phyloP scores from a whole-genome alignment of 805 yeast species.

The Teunomyces barrocoloradensis region DNA sequence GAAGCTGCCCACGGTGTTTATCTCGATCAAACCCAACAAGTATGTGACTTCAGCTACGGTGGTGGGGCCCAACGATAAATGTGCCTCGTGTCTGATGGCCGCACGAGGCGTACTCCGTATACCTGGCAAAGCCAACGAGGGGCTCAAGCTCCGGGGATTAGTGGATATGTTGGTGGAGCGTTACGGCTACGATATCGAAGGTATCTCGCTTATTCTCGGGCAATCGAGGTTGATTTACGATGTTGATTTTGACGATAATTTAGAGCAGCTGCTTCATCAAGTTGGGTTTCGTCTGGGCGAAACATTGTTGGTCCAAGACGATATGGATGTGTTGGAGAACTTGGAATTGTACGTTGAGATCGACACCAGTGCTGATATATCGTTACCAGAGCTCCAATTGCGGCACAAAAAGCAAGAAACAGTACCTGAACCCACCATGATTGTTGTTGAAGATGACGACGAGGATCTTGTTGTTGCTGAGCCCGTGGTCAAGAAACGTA shows the following conservation, averaged over 20 bases:
- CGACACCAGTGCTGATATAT: not conserved
- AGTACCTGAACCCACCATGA: not conserved
- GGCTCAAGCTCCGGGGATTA: constrained; percentile 41
- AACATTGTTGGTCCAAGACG: constrained; percentile 72
- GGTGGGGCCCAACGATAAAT: constrained; percentile 62
- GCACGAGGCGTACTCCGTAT: constrained; percentile 45
- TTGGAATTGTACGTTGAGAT: constrained; percentile 57
- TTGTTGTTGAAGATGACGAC: constrained; percentile 10
- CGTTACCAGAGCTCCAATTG: constrained; percentile 10
- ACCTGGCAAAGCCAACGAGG: too few species aligned
- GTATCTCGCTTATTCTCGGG: constrained; percentile 60
- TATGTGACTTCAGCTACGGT: constrained; percentile 64
- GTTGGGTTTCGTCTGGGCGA: constrained; percentile 59
- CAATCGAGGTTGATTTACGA: constrained; percentile 70
- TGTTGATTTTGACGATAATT: constrained; percentile 82
- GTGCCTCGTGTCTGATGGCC: constrained; percentile 63
- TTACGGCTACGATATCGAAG: constrained; percentile 49
- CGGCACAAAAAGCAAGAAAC: constrained; percentile 12
- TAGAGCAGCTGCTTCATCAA: constrained; percentile 44
- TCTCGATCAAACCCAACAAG: constrained; percentile 51
- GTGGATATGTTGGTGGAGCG: constrained; percentile 46
- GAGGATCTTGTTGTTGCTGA: constrained; percentile 10
- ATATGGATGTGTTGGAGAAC: constrained; percentile 62
- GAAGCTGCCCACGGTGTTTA: constrained; percentile 30
- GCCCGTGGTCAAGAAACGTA: constrained; percentile 12